Conservation (phyloP, 2,329 filamentous ascomycete species). For the Knoxdaviesia capensis region DNA sequence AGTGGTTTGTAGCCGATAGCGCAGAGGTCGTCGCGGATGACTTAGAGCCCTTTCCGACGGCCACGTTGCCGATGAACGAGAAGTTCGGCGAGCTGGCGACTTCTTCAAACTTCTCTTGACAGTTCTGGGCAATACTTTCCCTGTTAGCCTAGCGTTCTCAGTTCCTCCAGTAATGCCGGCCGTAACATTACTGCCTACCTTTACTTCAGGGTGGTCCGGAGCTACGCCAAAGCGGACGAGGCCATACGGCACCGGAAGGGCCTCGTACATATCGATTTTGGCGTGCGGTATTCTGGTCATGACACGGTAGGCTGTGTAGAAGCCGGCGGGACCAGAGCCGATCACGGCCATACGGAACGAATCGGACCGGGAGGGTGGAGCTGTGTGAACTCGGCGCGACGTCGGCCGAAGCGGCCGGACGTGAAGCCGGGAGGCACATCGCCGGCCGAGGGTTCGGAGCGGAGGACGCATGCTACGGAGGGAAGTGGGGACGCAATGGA, state of each 20-base stretch:
- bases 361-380: constrained; percentile 13
- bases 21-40: constrained; percentile 11
- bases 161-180: background rate
- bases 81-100: constrained; percentile 68
- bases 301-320: constrained; percentile 78
- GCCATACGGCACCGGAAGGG: constrained; percentile 79
- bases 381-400: too few species aligned
- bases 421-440: too few species aligned
- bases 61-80: constrained; percentile 78
- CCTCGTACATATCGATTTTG: constrained; percentile 88
- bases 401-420: too few species aligned
- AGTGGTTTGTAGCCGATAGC: constrained; percentile 13
- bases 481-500: too few species aligned
- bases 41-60: constrained; percentile 37
- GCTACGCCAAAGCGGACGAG: constrained; percentile 87
- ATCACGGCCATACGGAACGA: constrained; percentile 69
- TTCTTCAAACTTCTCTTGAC: constrained; percentile 80
- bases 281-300: constrained; percentile 55
- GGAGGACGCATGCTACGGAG: too few species aligned
- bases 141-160: background rate
- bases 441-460: too few species aligned
- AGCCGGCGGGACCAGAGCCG: constrained; percentile 86
- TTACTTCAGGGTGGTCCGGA: constrained; percentile 96
- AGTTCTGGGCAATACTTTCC: constrained; percentile 42
- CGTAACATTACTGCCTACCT: constrained; percentile 33